Percentiles rank a stretch among this genome's conserved stretches.
phyloP scores from a whole-genome alignment of 2,329 filamentous ascomycete species.

The Fusarium guadeloupense region DNA sequence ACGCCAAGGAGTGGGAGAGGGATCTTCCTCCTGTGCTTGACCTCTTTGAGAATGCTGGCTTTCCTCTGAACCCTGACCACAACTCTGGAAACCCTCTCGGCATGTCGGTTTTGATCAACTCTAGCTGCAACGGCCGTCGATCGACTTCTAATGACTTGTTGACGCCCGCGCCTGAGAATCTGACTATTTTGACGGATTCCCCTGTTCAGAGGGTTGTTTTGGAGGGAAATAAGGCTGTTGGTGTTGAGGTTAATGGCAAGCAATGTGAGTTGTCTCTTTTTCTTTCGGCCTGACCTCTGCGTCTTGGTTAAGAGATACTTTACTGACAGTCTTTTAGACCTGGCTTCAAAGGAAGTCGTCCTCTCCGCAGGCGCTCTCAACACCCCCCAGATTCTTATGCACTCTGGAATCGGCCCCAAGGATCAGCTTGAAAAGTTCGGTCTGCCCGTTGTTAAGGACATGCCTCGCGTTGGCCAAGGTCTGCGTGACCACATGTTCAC shows the following conservation, averaged over 20 bases:
- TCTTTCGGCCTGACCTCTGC: not conserved
- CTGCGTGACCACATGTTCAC: slow-evolving; percentile 54
- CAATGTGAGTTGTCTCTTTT: slow-evolving; percentile 10
- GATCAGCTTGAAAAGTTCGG: slow-evolving; percentile 22
- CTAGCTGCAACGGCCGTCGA: slow-evolving; percentile 57
- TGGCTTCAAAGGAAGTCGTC: slow-evolving; percentile 54
- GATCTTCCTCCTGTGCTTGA: slow-evolving; percentile 58
- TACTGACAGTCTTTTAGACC: slow-evolving; percentile 29
- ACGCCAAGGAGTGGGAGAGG: slow-evolving; percentile 58
- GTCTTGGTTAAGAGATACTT: accelerated
- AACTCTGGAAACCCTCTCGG: slow-evolving; percentile 69
- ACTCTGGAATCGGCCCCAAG: slow-evolving; percentile 33
- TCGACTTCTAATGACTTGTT: slow-evolving; percentile 63
- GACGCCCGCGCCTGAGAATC: slow-evolving; percentile 54
- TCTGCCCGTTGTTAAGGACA: slow-evolving; percentile 42
- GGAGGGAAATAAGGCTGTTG: slow-evolving; percentile 29
- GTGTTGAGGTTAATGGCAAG: slow-evolving; percentile 29
- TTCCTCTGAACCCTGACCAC: slow-evolving; percentile 61
- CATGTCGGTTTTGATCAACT: slow-evolving; percentile 60
- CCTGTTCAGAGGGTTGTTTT: slow-evolving; percentile 32
- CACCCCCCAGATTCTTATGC: slow-evolving; percentile 55
- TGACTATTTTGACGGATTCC: slow-evolving; percentile 30
- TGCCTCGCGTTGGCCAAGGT: slow-evolving; percentile 52
- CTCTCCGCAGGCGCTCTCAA: slow-evolving; percentile 55
- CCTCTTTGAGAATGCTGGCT: slow-evolving; percentile 58